Percentiles rank a stretch among this genome's conserved stretches.
Evolutionary conservation across 2,329 filamentous ascomycete species (phyloP).

Genomic region (Phialophora expanda): DNA sequence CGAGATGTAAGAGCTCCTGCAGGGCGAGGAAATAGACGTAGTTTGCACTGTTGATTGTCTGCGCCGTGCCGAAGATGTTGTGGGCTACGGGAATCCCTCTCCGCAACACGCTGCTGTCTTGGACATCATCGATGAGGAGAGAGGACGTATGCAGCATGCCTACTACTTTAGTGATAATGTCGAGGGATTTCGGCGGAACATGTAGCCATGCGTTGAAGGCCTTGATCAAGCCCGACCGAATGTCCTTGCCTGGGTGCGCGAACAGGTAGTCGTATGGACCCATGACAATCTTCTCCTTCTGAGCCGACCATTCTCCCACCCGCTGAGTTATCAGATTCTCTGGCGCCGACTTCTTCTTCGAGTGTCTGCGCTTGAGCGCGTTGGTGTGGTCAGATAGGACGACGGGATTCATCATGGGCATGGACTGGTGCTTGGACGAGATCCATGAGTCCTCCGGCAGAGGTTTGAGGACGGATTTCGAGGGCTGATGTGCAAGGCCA

Average conservation of each 20-base stretch:
- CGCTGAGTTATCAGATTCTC: constrained; percentile 25
- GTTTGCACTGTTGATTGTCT: constrained; percentile 60
- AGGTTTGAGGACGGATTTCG: constrained; percentile 55
- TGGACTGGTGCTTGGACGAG: constrained; percentile 45
- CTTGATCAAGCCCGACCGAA: constrained; percentile 51
- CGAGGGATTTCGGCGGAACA: constrained; percentile 49
- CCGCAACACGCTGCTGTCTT: constrained; percentile 56
- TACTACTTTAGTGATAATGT: constrained; percentile 51
- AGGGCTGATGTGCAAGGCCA: constrained; percentile 41
- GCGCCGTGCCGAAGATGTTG: constrained; percentile 56
- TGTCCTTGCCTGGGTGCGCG: constrained; percentile 53
- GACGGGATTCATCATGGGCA: constrained; percentile 18
- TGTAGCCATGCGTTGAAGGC: constrained; percentile 54
- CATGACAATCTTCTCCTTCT: constrained; percentile 52
- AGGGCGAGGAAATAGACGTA: constrained; percentile 55
- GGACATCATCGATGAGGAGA: constrained; percentile 57
- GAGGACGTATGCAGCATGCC: constrained; percentile 55
- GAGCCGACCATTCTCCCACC: constrained; percentile 37
- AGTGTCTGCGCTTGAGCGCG: constrained; percentile 35
- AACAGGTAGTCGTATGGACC: constrained; percentile 54
- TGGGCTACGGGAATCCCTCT: constrained; percentile 57
- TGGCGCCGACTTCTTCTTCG: constrained; percentile 34
- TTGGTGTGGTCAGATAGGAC: constrained; percentile 28
- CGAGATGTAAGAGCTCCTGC: constrained; percentile 50
- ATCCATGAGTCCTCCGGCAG: constrained; percentile 69